Evolutionary conservation across 2,329 filamentous ascomycete genomes (phyloP).

Genomic region (Fusarium mundagurra): DNA sequence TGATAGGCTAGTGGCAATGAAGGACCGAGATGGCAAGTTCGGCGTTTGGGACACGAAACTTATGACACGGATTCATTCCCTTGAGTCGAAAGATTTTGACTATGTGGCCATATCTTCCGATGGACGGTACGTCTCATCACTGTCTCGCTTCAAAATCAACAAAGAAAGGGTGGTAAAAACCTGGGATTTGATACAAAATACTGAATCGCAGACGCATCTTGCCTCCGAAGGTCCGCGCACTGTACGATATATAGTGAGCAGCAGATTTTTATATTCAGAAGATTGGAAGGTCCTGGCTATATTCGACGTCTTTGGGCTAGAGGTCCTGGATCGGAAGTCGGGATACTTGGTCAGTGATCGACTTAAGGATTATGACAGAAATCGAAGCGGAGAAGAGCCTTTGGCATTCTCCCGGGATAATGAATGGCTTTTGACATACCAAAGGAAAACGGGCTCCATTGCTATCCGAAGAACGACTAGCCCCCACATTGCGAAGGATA

Average conservation of each 20-base stretch:
- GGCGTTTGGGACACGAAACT: background rate
- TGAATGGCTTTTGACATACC: background rate
- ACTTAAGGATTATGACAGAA: too few species aligned
- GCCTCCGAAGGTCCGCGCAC: background rate
- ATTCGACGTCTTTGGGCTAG: rapidly evolving
- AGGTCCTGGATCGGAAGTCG: rapidly evolving
- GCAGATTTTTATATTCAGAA: too few species aligned
- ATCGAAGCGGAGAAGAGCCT: too few species aligned
- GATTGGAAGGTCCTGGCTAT: too few species aligned
- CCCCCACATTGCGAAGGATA: rapidly evolving
- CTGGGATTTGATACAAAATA: background rate
- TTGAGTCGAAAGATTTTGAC: rapidly evolving
- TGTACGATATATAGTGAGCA: too few species aligned
- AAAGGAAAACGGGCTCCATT: rapidly evolving
- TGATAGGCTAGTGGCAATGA: background rate
- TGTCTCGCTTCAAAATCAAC: rapidly evolving
- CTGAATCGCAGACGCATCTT: background rate
- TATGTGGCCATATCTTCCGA: background rate
- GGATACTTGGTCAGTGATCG: background rate
- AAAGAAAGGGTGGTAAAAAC: rapidly evolving
- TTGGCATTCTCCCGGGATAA: background rate
- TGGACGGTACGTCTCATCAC: background rate
- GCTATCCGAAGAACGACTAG: rapidly evolving
- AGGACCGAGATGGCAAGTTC: rapidly evolving
- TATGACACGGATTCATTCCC: rapidly evolving